Base-by-base conservation (phyloP, 2,329 filamentous ascomycete genomes). In the Cordyceps cicadae region DNA sequence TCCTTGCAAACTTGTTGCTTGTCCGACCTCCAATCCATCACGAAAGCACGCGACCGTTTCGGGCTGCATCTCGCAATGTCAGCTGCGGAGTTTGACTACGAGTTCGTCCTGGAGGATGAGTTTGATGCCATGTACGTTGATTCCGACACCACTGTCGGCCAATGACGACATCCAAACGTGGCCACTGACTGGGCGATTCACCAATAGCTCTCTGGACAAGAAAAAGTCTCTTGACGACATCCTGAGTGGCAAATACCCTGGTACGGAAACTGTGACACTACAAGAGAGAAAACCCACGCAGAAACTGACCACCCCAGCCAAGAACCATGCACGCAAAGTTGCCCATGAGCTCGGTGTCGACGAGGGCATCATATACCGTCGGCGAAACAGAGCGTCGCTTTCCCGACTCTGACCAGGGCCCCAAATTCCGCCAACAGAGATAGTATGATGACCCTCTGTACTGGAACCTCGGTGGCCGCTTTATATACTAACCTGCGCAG, bases 361-460 rank as follows among this genome's bases (percentile, higher is more conserved):
- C 32, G 71, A 77, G 64, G 82, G 83, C 61, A 72, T 86, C 67
- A 75, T 86, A 67, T 85, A 79, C 67, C 74, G 79, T 79, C 0
- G 83, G 83, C 24, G 77, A 82, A 65, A 70, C 76, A 2, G 77
- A 79, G 32, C 70, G 71, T 19, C 72, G 73, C n/a, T 84, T 79
- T 65, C 81, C 84, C 66, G 80, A 85, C 71, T 85, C 83, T 9
- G 83, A 86, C 65, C 79, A 81, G 71, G 78, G 78, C 0, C 80
- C 78, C 24, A 71, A 74, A 46, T 84, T 85, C 64, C 77, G 82
- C 50, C 83, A 86, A 67, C 76, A 81, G 46, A 76, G 82, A 72
- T 84, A 85, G 81, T 84, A 75, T 62, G 80, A 70, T 17, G 11
- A 15, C 5, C 1, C 11, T 14, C 6, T 6, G 19, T 29, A 19